Percentiles rank a stretch among this genome's conserved stretches.
phyloP scores from a whole-genome alignment of 2,329 filamentous ascomycete species.

The Colletotrichum spaethianum region DNA sequence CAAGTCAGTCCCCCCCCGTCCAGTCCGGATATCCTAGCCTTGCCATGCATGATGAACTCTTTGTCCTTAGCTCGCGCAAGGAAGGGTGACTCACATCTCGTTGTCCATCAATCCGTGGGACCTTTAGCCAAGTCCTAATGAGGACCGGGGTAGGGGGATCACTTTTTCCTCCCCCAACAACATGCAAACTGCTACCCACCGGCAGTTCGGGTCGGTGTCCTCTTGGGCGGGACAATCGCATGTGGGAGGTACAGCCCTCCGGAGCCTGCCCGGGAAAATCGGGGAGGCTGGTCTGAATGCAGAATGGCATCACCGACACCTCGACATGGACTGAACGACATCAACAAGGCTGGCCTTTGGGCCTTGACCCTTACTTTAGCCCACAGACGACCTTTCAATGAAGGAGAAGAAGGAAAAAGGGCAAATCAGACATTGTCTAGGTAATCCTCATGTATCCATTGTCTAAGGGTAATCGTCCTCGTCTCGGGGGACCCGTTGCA shows the following conservation, averaged over 20 bases:
- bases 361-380: no score
- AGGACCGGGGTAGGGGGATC: not conserved
- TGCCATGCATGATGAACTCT: conserved; percentile 22
- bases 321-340: no score
- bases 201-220: conserved; percentile 5
- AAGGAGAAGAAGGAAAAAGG: not conserved
- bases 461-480: not conserved
- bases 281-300: conserved; percentile 22
- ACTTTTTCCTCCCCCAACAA: not conserved
- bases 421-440: not conserved
- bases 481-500: not conserved
- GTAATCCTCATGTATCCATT: conserved; percentile 14
- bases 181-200: not conserved
- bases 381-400: not conserved
- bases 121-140: not conserved
- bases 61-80: not conserved
- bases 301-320: not conserved
- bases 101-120: conserved; percentile 1
- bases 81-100: conserved; percentile 36
- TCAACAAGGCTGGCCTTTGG: not conserved
- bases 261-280: conserved; percentile 14
- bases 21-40: not conserved
- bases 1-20: not conserved
- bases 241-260: not conserved
- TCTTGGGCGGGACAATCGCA: not conserved